Conservation (phyloP, 192 early-diverging fungal genomes). For the Thoreauomyces humboldtii region DNA sequence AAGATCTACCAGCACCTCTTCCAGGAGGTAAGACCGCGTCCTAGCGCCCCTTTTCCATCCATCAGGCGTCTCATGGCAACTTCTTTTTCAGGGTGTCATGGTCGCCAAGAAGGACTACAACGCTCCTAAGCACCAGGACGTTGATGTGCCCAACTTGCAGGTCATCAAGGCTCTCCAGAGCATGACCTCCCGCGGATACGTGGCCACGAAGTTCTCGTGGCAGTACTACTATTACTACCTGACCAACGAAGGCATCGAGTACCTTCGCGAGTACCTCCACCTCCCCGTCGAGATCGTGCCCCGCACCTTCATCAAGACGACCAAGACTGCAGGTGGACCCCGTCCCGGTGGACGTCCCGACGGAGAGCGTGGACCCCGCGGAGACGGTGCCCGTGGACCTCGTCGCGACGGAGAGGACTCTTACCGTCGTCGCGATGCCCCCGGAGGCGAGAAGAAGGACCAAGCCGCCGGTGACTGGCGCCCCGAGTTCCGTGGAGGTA, state of each 20-base stretch:
- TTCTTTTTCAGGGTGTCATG: constrained; percentile 84
- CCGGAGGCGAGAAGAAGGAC: constrained; percentile 81
- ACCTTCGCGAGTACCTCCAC: constrained; percentile 95
- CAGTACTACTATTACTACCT: constrained; percentile 99
- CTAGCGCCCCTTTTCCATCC: background rate
- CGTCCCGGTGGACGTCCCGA: constrained; percentile 66
- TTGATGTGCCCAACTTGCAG: constrained; percentile 96
- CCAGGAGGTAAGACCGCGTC: no score
- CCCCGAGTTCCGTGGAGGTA: constrained; percentile 96
- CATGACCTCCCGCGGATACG: constrained; percentile 86
- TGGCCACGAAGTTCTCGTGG: constrained; percentile 99
- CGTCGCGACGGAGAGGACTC: constrained; percentile 49
- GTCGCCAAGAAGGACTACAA: constrained; percentile 99
- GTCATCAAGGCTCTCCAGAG: constrained; percentile 99
- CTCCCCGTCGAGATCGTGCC: constrained; percentile 96
- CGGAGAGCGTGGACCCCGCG: constrained; percentile 72
- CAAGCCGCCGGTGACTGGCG: constrained; percentile 83
- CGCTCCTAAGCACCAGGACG: constrained; percentile 88
- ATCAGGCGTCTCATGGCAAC: constrained; percentile 17
- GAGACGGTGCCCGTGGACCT: constrained; percentile 36
- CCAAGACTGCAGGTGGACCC: constrained; percentile 63
- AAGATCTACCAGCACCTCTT: no score
- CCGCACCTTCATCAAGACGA: constrained; percentile 94
- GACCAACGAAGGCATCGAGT: constrained; percentile 96
- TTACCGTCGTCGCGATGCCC: constrained; percentile 79